Base-by-base conservation (phyloP, 2,329 filamentous ascomycete genomes). In the Trichoderma simmonsii region DNA sequence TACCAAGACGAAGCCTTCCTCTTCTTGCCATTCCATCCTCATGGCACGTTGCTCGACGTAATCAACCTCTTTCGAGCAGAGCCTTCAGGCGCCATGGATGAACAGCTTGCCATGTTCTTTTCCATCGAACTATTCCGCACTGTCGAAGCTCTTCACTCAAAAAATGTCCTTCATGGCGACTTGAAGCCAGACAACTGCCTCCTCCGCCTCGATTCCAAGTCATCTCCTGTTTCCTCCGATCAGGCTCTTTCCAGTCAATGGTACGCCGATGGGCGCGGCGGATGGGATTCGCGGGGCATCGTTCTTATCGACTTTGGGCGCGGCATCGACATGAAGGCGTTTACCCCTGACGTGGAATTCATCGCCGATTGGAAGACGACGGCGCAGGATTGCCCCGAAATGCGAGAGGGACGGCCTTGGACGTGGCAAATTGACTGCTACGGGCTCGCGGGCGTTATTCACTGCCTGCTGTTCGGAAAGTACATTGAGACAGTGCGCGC, bases 391-490 rank as follows among this genome's bases (percentile, higher is more conserved):
- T 99, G 96, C 81, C 92, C 93, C 21, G 96, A 99, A 85, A 97
- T 98, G 89, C 92, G 95, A 61, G 95, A 99, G 83, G 89, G 94
- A 71, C 88, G 95, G 1, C 94, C 95, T 0, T 99, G 96, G 96
- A 98, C 95, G 1, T 98, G 94, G 85, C 96, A 99, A 81, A 93
- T 98, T 75, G 96, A 99, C 83, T 97, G 98, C 77, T 93, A 97
- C 81, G 96, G 96, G 14, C 87, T 98, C 0, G 96, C 96, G 0
- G 94, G 94, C 5, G 93, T 93, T 28, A 86, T 98, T 5, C 94
- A 99, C 82, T 92, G 90, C 57, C 88, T 99, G 76, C 88, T 99
- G 4, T 99, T 98, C 79, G 95, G 96, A 11, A 94, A 93, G 78
- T 98, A 98, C 82, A 96, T 99, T 77, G 93, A 97, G 79, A 97